phyloP scores from a whole-genome alignment of 352 stramenopile species.

The Thalassiosira livingstoniorum region DNA sequence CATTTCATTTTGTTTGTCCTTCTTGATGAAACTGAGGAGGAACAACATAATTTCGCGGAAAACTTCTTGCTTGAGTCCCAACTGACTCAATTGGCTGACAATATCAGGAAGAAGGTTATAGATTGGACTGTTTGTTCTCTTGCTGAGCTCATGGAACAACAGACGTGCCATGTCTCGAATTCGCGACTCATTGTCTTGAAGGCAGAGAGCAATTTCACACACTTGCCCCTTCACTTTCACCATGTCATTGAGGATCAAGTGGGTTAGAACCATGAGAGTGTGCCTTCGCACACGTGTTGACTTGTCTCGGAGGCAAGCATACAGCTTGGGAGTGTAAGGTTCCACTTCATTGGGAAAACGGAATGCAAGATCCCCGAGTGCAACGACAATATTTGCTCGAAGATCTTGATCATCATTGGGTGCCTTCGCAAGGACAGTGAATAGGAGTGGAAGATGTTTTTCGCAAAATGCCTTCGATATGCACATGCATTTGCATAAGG shows the following conservation, averaged over 20 bases:
- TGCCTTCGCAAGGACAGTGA: slow-evolving; percentile 89
- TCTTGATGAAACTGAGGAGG: slow-evolving; percentile 97
- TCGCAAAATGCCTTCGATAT: slow-evolving; percentile 96
- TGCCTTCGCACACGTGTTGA: slow-evolving; percentile 93
- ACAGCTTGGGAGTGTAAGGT: slow-evolving; percentile 96
- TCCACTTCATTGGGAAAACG: slow-evolving; percentile 98
- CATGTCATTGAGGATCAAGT: slow-evolving; percentile 99
- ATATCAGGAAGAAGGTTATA: slow-evolving; percentile 99
- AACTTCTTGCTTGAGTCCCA: slow-evolving; percentile 87
- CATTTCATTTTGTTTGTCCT: slow-evolving; percentile 92
- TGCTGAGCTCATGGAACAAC: slow-evolving; percentile 97
- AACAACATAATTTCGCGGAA: slow-evolving; percentile 96
- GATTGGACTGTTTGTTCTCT: slow-evolving; percentile 96
- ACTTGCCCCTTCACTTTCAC: slow-evolving; percentile 98
- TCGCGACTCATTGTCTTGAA: slow-evolving; percentile 92
- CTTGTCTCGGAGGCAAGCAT: slow-evolving; percentile 92
- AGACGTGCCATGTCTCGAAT: slow-evolving; percentile 94
- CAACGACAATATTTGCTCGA: slow-evolving; percentile 96
- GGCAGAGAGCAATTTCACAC: slow-evolving; percentile 92
- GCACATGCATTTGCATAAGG: slow-evolving; percentile 98
- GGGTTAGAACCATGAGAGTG: slow-evolving; percentile 97
- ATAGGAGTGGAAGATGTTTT: slow-evolving; percentile 93
- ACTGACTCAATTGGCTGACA: slow-evolving; percentile 90
- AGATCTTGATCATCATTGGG: slow-evolving; percentile 82
- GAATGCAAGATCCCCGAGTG: slow-evolving; percentile 96